phyloP scores from a whole-genome alignment of 1,284 basidiomycete species.

The Abortiporus biennis region DNA sequence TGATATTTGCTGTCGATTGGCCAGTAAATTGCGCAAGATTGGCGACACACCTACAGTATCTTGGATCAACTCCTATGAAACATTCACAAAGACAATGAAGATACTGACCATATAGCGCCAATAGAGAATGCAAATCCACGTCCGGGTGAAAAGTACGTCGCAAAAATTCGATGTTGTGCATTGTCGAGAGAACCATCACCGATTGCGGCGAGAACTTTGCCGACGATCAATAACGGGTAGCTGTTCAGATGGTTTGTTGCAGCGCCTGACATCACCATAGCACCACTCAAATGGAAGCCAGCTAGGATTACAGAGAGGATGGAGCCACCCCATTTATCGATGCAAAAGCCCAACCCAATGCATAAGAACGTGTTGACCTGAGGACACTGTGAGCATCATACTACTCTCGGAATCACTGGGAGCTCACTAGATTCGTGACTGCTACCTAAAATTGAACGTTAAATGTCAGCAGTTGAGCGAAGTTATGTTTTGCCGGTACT shows the following conservation, averaged over 20 bases:
- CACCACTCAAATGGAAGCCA: slow-evolving; percentile 28
- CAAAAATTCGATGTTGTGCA: slow-evolving; percentile 40
- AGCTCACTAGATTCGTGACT: slow-evolving; percentile 34
- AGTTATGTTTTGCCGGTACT: slow-evolving; percentile 2
- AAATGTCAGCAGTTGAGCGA: neutral
- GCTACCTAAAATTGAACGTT: slow-evolving; percentile 23
- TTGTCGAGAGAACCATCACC: slow-evolving; percentile 40
- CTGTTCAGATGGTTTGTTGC: slow-evolving; percentile 35
- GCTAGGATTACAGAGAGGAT: slow-evolving; percentile 32
- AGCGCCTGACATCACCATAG: slow-evolving; percentile 34
- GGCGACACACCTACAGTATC: slow-evolving; percentile 28
- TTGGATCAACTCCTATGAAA: neutral
- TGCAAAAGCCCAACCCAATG: slow-evolving; percentile 34
- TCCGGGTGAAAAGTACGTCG: slow-evolving; percentile 39
- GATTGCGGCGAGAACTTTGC: slow-evolving; percentile 38
- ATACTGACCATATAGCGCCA: slow-evolving; percentile 26
- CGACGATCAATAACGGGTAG: slow-evolving; percentile 34
- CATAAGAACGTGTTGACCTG: slow-evolving; percentile 40
- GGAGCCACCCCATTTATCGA: slow-evolving; percentile 38
- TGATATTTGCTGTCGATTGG: slow-evolving; percentile 32
- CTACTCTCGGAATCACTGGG: neutral
- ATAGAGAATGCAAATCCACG: slow-evolving; percentile 36
- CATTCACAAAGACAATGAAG: slow-evolving; percentile 1
- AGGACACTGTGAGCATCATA: neutral
- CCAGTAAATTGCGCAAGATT: slow-evolving; percentile 38